Evolutionary conservation across 2,329 filamentous ascomycete species (phyloP).

Genomic region (Aspergillus fumigatus): DNA sequence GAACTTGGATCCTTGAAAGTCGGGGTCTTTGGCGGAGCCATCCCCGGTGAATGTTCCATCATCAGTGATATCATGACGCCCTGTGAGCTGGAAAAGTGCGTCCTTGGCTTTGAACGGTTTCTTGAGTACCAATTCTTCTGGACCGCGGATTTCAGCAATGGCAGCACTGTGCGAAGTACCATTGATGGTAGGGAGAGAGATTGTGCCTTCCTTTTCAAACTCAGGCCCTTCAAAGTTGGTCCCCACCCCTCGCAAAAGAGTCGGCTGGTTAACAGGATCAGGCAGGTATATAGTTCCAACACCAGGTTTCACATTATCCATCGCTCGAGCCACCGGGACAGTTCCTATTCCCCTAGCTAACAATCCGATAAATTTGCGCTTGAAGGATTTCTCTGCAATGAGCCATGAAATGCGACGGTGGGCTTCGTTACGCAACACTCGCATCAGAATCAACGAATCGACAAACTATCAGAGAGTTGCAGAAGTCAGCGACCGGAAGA

Average conservation of each 20-base stretch:
- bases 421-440: constrained; percentile 80
- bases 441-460: constrained; percentile 89
- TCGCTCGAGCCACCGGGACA: constrained; percentile 86
- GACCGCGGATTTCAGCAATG: constrained; percentile 73
- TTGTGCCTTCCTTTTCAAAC: constrained; percentile 71
- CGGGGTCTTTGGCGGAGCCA: constrained; percentile 50
- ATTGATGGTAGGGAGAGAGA: constrained; percentile 82
- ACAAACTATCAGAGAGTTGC: constrained; percentile 63
- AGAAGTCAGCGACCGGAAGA: constrained; percentile 7
- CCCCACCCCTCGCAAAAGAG: constrained; percentile 70
- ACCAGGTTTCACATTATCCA: constrained; percentile 79
- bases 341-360: constrained; percentile 79
- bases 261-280: constrained; percentile 79
- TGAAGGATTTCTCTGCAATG: constrained; percentile 92
- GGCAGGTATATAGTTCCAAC: constrained; percentile 81
- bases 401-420: constrained; percentile 86
- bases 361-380: constrained; percentile 82
- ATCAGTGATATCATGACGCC: constrained; percentile 65
- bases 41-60: constrained; percentile 58
- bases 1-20: constrained; percentile 74
- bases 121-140: constrained; percentile 80
- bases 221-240: constrained; percentile 74
- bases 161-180: constrained; percentile 76
- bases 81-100: constrained; percentile 75
- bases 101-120: constrained; percentile 76